Evolutionary conservation across 2,329 filamentous ascomycete species (phyloP).

Genomic region (Talaromyces islandicus): DNA sequence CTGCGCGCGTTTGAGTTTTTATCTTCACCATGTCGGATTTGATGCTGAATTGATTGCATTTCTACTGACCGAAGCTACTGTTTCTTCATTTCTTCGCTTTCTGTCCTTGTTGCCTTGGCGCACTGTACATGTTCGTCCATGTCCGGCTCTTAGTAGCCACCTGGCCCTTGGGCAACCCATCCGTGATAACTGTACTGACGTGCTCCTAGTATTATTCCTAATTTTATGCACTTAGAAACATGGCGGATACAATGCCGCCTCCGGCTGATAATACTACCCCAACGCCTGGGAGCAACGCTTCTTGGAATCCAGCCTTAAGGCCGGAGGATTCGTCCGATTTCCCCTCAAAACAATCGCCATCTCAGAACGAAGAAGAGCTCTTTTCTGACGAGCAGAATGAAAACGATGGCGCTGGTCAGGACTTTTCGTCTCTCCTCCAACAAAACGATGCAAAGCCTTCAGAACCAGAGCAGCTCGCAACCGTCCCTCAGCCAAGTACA

Average conservation of each 20-base stretch:
- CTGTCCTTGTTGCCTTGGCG: conserved; percentile 4
- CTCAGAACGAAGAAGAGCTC: not conserved
- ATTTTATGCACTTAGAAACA: conserved; percentile 2
- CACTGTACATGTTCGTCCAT: conserved; percentile 13
- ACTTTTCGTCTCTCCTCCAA: not conserved
- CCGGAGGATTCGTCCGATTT: conserved; percentile 29
- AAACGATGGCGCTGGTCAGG: not conserved
- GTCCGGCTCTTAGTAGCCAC: conserved; percentile 8
- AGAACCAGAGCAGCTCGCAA: not conserved
- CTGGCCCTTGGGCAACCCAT: conserved; percentile 10
- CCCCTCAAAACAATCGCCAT: conserved; percentile 12
- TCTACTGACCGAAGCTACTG: not conserved
- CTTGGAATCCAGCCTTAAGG: conserved; percentile 53
- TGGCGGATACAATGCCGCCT: conserved; percentile 18
- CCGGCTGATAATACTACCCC: conserved; percentile 8
- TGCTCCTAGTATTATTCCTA: conserved; percentile 3
- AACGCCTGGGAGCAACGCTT: conserved; percentile 20
- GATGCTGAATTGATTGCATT: not conserved
- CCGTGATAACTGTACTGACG: conserved; percentile 4
- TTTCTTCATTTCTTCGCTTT: not conserved
- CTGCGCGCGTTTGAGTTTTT: not conserved
- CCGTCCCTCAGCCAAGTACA: not conserved
- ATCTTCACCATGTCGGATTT: not conserved
- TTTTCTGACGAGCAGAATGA: not conserved
- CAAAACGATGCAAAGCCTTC: not conserved